Evolutionary conservation across 257 asterid genomes (phyloP).

Genomic region (Plantago elongata): DNA sequence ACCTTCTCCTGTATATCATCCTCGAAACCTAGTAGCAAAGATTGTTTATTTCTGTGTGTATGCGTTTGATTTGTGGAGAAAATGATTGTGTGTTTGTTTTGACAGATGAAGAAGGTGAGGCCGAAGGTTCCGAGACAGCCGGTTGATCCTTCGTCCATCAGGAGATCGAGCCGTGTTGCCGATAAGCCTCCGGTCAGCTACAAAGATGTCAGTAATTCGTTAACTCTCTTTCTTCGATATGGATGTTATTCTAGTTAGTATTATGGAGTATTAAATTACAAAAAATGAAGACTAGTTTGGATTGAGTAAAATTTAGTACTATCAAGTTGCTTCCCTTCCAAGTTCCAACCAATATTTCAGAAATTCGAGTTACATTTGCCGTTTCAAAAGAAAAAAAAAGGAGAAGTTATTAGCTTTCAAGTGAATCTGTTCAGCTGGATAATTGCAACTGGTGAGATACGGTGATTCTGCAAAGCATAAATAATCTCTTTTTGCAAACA

Average conservation of each 20-base stretch:
- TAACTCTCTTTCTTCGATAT: background rate
- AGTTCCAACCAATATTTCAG: no score
- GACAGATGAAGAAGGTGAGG: slow-evolving; percentile 69
- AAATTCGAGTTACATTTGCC: no score
- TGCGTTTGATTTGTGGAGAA: background rate
- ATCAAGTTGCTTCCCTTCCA: no score
- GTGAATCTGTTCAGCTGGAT: no score
- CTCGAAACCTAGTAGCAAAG: background rate
- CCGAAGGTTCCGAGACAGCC: slow-evolving; percentile 37
- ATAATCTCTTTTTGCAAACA: no score
- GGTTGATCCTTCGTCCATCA: slow-evolving; percentile 33
- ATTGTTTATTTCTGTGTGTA: background rate
- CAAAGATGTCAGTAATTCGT: slow-evolving; percentile 43
- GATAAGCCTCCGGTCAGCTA: slow-evolving; percentile 55
- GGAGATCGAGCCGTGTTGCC: slow-evolving; percentile 61
- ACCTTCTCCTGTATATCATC: slow-evolving; percentile 40
- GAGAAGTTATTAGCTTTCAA: no score
- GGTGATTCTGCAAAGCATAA: no score
- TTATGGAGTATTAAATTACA: no score
- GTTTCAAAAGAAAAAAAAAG: no score
- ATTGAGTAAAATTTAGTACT: no score
- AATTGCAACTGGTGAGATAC: no score
- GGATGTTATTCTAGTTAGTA: background rate
- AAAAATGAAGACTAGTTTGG: no score
- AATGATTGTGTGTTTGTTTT: background rate